Percentiles rank a stretch among this genome's conserved stretches.
phyloP scores from a whole-genome alignment of 352 stramenopile species.

The Phytophthora crassamura region DNA sequence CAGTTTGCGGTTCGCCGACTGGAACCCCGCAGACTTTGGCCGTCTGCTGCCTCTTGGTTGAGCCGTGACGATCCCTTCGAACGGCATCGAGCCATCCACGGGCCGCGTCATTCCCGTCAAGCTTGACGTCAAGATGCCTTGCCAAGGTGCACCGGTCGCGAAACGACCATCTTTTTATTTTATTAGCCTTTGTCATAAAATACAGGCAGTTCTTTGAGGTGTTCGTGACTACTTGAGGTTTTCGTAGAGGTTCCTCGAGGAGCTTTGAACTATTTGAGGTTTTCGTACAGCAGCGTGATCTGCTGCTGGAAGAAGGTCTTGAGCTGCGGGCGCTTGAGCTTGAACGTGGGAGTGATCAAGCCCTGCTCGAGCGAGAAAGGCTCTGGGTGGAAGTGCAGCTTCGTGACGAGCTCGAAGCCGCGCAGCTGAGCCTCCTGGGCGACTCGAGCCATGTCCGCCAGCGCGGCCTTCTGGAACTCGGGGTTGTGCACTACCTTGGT shows the following conservation, averaged over 20 bases:
- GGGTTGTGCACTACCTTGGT: constrained; percentile 41
- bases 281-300: constrained; percentile 55
- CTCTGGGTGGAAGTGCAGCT: constrained; percentile 83
- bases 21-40: constrained; percentile 37
- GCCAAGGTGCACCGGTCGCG: not conserved
- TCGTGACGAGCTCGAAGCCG: constrained; percentile 93
- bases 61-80: constrained; percentile 5
- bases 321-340: constrained; percentile 90
- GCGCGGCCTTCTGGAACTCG: constrained; percentile 64
- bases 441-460: constrained; percentile 69
- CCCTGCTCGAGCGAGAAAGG: constrained; percentile 90
- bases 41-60: constrained; percentile 18
- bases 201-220: too few species aligned
- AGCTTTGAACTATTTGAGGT: constrained; percentile 25
- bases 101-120: constrained; percentile 13
- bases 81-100: constrained; percentile 21
- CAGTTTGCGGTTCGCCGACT: constrained; percentile 36
- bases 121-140: not conserved
- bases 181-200: constrained; percentile 10
- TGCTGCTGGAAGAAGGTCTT: constrained; percentile 59
- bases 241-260: not conserved
- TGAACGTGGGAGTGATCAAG: constrained; percentile 96
- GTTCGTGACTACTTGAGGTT: too few species aligned
- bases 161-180: constrained; percentile 20
- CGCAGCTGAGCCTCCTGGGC: constrained; percentile 73